Conservation (phyloP, 1,284 basidiomycete genomes). For the Sanghuangporus sanghuang region DNA sequence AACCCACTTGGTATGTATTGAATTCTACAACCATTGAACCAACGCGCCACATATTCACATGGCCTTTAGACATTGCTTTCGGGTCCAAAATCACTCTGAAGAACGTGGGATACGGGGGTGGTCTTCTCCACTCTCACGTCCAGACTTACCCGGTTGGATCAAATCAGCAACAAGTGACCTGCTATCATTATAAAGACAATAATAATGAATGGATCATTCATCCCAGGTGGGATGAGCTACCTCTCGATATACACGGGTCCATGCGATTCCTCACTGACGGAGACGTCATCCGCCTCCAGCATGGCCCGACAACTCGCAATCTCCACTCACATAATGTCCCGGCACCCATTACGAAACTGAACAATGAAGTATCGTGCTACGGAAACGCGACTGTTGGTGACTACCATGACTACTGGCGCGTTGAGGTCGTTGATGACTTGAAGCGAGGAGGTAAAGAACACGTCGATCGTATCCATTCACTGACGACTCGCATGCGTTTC, state of each 20-base stretch:
- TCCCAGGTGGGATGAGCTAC: conserved; percentile 75
- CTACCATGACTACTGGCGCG: conserved; percentile 85
- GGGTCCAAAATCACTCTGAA: conserved; percentile 93
- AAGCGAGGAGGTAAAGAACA: conserved; percentile 55
- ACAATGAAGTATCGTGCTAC: conserved; percentile 91
- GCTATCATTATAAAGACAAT: conserved; percentile 98
- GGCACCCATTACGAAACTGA: conserved; percentile 87
- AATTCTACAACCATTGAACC: conserved; percentile 1
- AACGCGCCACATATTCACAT: background rate
- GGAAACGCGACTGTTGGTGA: conserved; percentile 89
- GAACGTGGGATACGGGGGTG: conserved; percentile 97
- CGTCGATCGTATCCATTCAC: conserved; percentile 74
- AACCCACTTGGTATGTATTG: conserved; percentile 69
- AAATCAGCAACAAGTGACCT: conserved; percentile 94
- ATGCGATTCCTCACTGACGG: conserved; percentile 74
- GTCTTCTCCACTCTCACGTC: conserved; percentile 93
- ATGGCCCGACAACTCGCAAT: conserved; percentile 80
- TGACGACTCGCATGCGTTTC: conserved; percentile 89
- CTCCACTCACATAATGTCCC: conserved; percentile 89
- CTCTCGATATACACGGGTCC: conserved; percentile 58
- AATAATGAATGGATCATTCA: conserved; percentile 92
- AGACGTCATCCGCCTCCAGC: conserved; percentile 78
- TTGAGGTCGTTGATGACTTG: conserved; percentile 93
- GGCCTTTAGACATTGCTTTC: conserved; percentile 70
- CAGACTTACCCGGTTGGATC: conserved; percentile 95